Evolutionary conservation across 805 yeast species (phyloP).

Genomic region (Yarrowia bubula): DNA sequence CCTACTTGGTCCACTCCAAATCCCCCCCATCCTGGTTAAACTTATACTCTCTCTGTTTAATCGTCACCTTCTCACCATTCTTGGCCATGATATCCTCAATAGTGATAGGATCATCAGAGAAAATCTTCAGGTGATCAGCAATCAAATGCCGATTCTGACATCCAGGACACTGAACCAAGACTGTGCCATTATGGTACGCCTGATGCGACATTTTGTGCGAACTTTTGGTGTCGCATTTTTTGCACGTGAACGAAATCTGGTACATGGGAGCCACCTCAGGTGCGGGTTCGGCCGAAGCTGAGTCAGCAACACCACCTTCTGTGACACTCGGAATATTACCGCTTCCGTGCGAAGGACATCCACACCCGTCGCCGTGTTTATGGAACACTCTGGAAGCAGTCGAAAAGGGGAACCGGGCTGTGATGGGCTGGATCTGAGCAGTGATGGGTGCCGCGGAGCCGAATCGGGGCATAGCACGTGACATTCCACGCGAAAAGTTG

Average conservation of each 20-base stretch:
- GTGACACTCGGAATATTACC: too few species aligned
- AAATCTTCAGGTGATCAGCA: slow-evolving; percentile 83
- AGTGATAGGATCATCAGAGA: slow-evolving; percentile 74
- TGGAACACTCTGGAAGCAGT: neutral
- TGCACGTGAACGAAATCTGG: slow-evolving; percentile 91
- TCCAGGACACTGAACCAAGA: slow-evolving; percentile 86
- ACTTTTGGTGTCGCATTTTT: slow-evolving; percentile 77
- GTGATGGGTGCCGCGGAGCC: neutral
- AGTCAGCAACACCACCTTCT: too few species aligned
- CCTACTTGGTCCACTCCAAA: slow-evolving; percentile 34
- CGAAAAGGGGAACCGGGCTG: neutral
- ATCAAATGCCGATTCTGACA: slow-evolving; percentile 85
- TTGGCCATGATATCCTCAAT: slow-evolving; percentile 73
- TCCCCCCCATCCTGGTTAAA: slow-evolving; percentile 36
- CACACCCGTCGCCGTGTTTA: neutral
- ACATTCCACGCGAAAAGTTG: neutral
- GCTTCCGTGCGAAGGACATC: neutral
- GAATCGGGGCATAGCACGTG: neutral
- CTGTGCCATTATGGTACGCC: slow-evolving; percentile 83
- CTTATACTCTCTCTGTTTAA: slow-evolving; percentile 48
- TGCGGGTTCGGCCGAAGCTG: neutral
- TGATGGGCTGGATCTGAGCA: neutral
- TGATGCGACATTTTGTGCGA: slow-evolving; percentile 91
- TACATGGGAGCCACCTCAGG: slow-evolving; percentile 64
- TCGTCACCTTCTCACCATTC: slow-evolving; percentile 68